Evolutionary conservation across 306 rosid species (phyloP), one percentile per base, ranked within the genome.

Genomic region (Trichosanthes truncata): DNA sequence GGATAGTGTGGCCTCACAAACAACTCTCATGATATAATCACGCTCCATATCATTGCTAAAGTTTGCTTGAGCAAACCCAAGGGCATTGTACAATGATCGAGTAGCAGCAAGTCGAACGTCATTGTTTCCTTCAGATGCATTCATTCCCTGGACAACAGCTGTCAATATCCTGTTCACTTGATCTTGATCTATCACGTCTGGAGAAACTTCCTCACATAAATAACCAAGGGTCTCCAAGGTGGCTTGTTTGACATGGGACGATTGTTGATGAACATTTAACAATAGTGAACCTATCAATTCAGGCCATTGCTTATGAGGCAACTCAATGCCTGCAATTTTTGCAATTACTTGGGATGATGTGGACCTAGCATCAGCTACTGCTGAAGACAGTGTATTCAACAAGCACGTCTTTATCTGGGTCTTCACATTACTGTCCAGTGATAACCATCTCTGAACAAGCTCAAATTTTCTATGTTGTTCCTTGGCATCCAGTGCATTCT

Each of bases 81-180:
- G 86, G 20, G 97, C 98, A 84, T 93, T 93, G 80, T 88, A 91
- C 85, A 93, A 79, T 48, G 98, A 96, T 82, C 85, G 86, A 10
- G 95, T 90, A 65, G 98, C 92, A 68, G 97, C 97, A 86, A 93
- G 94, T 82, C 93, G 89, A 49, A 93, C 95, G 77, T 93, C 98
- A 85, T 82, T 84, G 89, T 88, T 89, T 75, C 86, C 89, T 80
- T 93, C 97, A 74, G 94, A 78, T 66, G 90, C 83, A 9, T 86
- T 91, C 94, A 93, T 91, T 79, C 98, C 97, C 84, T 93, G 98
- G 81, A 91, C 93, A 69, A 93, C 98, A 52, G 98, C 98, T 14
- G 98, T 93, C 65, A 93, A 92, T 82, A 93, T 89, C 80, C 87
- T 93, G 81, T 93, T 93, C 76, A 93, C 97, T 43, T 93, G 93